Percentiles rank a stretch among this genome's conserved stretches.
phyloP scores from a whole-genome alignment of 2,329 filamentous ascomycete genomes.

The Diaporthe citrichinensis region DNA sequence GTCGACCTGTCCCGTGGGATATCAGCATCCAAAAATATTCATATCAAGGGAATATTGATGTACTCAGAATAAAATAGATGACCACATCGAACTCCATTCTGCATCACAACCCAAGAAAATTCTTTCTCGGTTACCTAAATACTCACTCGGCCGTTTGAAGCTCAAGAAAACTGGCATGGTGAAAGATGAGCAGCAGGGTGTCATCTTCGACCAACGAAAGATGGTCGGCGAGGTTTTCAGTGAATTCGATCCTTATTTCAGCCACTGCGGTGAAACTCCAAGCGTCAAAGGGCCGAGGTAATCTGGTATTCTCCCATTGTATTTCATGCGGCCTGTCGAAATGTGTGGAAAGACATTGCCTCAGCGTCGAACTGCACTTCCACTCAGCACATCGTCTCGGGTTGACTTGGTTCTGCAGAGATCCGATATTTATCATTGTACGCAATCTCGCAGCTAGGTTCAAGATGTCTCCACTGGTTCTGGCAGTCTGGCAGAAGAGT shows the following conservation, averaged over 20 bases:
- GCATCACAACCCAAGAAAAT: too few species aligned
- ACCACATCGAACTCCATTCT: too few species aligned
- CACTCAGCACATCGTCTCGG: too few species aligned
- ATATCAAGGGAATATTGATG: too few species aligned
- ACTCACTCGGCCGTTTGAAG: conserved; percentile 43
- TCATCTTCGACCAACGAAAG: conserved; percentile 55
- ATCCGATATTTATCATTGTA: too few species aligned
- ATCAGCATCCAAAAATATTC: neutral
- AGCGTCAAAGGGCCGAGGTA: conserved; percentile 45
- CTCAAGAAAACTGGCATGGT: conserved; percentile 55
- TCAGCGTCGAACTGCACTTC: too few species aligned
- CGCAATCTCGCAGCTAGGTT: too few species aligned
- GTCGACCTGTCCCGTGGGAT: conserved; percentile 38
- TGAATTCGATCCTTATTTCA: conserved; percentile 54
- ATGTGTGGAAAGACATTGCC: too few species aligned
- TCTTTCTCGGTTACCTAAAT: neutral
- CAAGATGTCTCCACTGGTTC: too few species aligned
- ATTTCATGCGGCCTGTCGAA: neutral
- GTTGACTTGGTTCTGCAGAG: too few species aligned
- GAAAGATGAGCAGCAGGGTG: conserved; percentile 55
- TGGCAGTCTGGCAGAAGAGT: too few species aligned
- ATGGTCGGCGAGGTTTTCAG: conserved; percentile 58
- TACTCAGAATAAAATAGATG: too few species aligned
- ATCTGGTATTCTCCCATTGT: conserved; percentile 37
- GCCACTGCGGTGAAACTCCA: conserved; percentile 49